Base-by-base conservation (phyloP, 2,329 filamentous ascomycete species). In the Cyphellophora attinorum region DNA sequence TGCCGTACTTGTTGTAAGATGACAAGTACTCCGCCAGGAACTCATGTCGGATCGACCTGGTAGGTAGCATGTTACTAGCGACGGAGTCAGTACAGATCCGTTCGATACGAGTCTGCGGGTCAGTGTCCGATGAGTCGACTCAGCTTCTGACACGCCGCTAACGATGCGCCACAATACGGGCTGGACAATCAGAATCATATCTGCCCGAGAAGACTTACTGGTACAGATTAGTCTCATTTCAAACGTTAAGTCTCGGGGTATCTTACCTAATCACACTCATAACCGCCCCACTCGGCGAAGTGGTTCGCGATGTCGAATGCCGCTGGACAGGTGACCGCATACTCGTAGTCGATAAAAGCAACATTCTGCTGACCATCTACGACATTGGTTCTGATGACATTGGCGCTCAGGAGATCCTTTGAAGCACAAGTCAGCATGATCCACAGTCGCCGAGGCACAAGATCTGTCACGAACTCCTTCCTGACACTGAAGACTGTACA, bases 291-390 rank as follows among this genome's bases (percentile, higher is more conserved):
- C 63, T 98, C 91, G 31, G 91, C 86, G 56, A 98, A 94, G 67
- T 98, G 91, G 63, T 98, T 98, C 33, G 89, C 81, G 49, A 98
- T 79, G 57, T 98, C 91, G 60, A 98, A 98, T 2, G 89, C 88
- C 3, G 88, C 86, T 2, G 89, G 89, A 1, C 88, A 89, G 2
- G 91, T 88, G 4, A 85, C 91, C 11, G 88, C 86, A 60, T 98
- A 98, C 60, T 98, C 91, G 65, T 96, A 98, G 62, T 98, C 91
- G 57, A 98, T 98, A 61, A 98, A 96, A 53, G 74, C 75, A 36
- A 89, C 80, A 3, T 62, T 68, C 31, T 72, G 65, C 15, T 67
- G 55, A 19, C 58, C 56, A 18, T 61, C 52, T 11, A 56, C 50
- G 18, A 59, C 47, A 29, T 51, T 54, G 46, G 50, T 49, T 18